Conservation (phyloP, 768 basidiomycete species). For the Lyophyllum atratum region DNA sequence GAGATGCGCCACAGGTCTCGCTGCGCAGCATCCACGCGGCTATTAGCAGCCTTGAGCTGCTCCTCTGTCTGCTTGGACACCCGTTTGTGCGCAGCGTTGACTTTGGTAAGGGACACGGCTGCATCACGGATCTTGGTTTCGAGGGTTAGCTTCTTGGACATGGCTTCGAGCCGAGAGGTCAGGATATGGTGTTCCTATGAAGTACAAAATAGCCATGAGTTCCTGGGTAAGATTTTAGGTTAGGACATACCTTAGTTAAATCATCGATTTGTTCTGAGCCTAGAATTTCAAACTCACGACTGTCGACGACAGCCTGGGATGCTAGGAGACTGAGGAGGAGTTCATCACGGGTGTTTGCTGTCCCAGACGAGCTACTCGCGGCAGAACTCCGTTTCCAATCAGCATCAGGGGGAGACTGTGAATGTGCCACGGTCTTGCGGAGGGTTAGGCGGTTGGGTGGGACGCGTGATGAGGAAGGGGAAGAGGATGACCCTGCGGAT, state of each 20-base stretch:
- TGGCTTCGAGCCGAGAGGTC: conserved; percentile 61
- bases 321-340: conserved; percentile 88
- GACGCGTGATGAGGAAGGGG: conserved; percentile 16
- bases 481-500: conserved; percentile 21
- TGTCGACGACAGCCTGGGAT: conserved; percentile 94
- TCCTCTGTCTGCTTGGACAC: conserved; percentile 67
- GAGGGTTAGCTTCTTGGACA: conserved; percentile 72
- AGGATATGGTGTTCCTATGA: conserved; percentile 75
- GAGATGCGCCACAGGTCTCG: conserved; percentile 71
- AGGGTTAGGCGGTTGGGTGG: conserved; percentile 9
- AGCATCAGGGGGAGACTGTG: conserved; percentile 23
- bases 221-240: not conserved
- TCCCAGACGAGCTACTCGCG: conserved; percentile 30
- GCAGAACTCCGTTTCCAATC: conserved; percentile 38
- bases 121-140: conserved; percentile 92
- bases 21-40: conserved; percentile 70
- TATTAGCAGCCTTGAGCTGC: conserved; percentile 73
- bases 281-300: conserved; percentile 77
- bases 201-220: not conserved
- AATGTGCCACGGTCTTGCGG: conserved; percentile 11
- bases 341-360: conserved; percentile 72
- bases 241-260: conserved; percentile 46
- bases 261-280: conserved; percentile 54
- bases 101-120: conserved; percentile 69
- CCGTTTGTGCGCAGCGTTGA: conserved; percentile 61